These are phyloP conservation scores for Pseudophaeomoniella oleicola DNA, from an alignment of 2,329 filamentous ascomycete genomes.

Conservation along the genomic window DNA sequence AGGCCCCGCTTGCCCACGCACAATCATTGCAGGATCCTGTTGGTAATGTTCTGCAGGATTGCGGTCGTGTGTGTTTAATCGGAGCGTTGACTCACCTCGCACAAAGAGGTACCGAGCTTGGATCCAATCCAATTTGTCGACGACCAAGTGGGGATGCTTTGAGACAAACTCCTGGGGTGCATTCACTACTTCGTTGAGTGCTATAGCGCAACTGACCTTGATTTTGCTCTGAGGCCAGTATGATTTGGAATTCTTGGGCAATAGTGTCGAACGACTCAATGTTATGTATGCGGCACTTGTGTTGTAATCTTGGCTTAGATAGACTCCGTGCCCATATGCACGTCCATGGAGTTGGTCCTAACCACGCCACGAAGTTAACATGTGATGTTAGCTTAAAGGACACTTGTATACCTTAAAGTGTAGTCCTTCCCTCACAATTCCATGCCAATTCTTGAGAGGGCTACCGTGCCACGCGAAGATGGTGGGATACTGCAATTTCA, in stretches of 20 bases:
- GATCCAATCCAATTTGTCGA: slow-evolving; percentile 69
- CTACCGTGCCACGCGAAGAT: slow-evolving; percentile 85
- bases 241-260: slow-evolving; percentile 6
- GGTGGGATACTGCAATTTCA: slow-evolving; percentile 48
- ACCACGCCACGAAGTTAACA: no score
- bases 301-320: slow-evolving; percentile 50
- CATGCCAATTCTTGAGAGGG: slow-evolving; percentile 66
- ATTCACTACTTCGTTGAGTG: slow-evolving; percentile 79
- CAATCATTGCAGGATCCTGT: slow-evolving; percentile 21
- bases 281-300: slow-evolving; percentile 41
- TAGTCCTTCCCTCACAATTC: slow-evolving; percentile 69
- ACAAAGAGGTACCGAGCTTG: slow-evolving; percentile 77
- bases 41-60: slow-evolving; percentile 2
- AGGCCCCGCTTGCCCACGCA: slow-evolving; percentile 21
- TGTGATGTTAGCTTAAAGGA: no score
- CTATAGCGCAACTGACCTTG: slow-evolving; percentile 44
- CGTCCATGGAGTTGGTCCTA: slow-evolving; percentile 48
- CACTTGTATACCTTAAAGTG: no score
- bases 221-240: slow-evolving; percentile 56
- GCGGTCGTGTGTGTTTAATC: slow-evolving; percentile 6
- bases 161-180: slow-evolving; percentile 46
- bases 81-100: slow-evolving; percentile 7
- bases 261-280: neutral
- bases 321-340: slow-evolving; percentile 64
- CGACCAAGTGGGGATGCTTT: slow-evolving; percentile 49